These are phyloP conservation scores for Xylaria sp. DNA, from an alignment of 2,329 filamentous ascomycete species.

Conservation along the genomic window DNA sequence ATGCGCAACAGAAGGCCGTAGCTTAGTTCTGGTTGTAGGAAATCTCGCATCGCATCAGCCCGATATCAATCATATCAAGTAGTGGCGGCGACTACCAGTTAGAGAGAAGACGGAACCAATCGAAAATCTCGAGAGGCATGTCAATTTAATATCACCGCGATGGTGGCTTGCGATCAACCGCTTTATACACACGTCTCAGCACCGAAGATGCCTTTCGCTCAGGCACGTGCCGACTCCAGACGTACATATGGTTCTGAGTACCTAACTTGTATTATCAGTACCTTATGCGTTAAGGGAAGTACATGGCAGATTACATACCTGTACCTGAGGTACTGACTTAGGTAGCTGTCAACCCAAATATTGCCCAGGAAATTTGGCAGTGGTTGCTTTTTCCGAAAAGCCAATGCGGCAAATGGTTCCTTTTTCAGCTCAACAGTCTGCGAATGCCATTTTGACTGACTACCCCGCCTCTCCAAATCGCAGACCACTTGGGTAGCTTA, in stretches of 20 bases:
- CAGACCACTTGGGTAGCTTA: no score
- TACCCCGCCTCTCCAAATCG: background rate
- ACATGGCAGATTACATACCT: no score
- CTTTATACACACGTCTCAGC: background rate
- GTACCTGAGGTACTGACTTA: no score
- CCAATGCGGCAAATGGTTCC: background rate
- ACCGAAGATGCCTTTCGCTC: background rate
- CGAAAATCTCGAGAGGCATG: background rate
- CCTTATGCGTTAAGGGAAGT: no score
- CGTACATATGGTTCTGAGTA: background rate
- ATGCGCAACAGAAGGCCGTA: background rate
- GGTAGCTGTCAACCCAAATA: background rate
- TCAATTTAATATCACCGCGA: constrained; percentile 12
- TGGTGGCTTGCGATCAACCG: constrained; percentile 15
- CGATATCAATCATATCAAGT: background rate
- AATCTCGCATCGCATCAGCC: background rate
- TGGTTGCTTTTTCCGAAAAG: constrained; percentile 18
- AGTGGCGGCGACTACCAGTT: no score
- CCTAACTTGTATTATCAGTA: background rate
- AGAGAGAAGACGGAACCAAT: constrained; percentile 2
- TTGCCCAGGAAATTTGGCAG: constrained; percentile 1
- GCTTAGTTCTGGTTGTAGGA: background rate
- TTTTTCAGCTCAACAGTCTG: constrained; percentile 12
- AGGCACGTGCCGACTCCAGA: background rate
- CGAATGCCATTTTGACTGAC: background rate